Evolutionary conservation across 73 alveolate genomes (phyloP).

Genomic region (Loxodes magnus): DNA sequence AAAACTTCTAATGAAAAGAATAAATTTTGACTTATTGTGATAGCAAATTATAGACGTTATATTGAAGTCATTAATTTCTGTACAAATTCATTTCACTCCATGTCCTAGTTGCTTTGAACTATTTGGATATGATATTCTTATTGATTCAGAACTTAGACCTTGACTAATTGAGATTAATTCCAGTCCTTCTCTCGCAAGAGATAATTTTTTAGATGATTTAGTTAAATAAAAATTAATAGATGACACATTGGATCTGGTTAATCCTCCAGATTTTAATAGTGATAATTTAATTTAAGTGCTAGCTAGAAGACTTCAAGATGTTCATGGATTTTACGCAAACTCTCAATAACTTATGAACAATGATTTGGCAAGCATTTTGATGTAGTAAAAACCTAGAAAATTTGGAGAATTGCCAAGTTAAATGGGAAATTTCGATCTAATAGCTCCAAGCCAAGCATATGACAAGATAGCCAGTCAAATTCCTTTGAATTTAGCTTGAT

Average conservation of each 20-base stretch:
- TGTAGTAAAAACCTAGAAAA: slow-evolving; percentile 1
- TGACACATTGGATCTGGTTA: slow-evolving; percentile 55
- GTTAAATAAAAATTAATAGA: slow-evolving; percentile 53
- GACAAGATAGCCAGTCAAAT: too few species aligned
- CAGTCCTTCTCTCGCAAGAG: slow-evolving; percentile 69
- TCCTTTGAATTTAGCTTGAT: too few species aligned
- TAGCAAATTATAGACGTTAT: slow-evolving; percentile 69
- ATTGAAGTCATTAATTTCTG: slow-evolving; percentile 63
- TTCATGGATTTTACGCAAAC: slow-evolving; percentile 5
- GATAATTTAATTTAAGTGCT: slow-evolving; percentile 1
- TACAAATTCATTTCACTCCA: slow-evolving; percentile 68
- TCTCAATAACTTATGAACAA: not conserved
- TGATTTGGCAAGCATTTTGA: not conserved
- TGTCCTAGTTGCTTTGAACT: slow-evolving; percentile 70
- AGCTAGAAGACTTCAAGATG: slow-evolving; percentile 8
- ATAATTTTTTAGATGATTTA: slow-evolving; percentile 70
- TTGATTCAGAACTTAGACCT: slow-evolving; percentile 55
- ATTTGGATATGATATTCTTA: slow-evolving; percentile 76
- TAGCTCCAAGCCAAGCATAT: slow-evolving; percentile 1
- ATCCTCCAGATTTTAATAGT: slow-evolving; percentile 13
- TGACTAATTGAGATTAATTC: slow-evolving; percentile 83
- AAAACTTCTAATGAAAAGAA: slow-evolving; percentile 45
- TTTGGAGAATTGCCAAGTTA: slow-evolving; percentile 9
- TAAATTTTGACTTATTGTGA: slow-evolving; percentile 68
- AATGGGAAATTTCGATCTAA: slow-evolving; percentile 8